Base-by-base conservation (phyloP, 2,329 filamentous ascomycete genomes). In the Beauveria bassiana region DNA sequence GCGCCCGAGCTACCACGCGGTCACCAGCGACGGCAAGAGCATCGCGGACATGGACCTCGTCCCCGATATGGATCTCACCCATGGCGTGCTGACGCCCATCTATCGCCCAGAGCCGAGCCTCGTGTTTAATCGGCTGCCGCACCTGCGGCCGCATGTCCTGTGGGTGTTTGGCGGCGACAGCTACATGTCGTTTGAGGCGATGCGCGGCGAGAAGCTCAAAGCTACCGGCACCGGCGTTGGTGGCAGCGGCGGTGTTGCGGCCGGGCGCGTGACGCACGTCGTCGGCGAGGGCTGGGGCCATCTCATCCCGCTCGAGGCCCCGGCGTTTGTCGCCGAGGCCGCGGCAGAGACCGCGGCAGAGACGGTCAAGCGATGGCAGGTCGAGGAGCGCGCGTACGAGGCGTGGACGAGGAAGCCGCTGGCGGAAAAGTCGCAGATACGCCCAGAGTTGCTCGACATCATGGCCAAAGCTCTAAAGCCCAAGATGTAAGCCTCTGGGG, bases 291-390 rank as follows among this genome's bases (percentile, higher is more conserved):
- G 81, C 0, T 79, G 81, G 6, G 91, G 93, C 0, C 93, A 98
- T 73, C 73, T 97, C 47, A 84, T 97, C 31, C 88, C 93, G 0
- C 90, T 96, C 84, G 92, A 96, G 73, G 82, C 83, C 45, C 89
- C 90, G 0, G 76, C 69, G 2, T 78, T 84, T 68, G 89, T 87
- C 64, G 93, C 91, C 1, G 77, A 82, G 62, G 73, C 81, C 20
- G 80, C 83, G 0, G 81, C 81, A 0, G 69, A 71, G 28, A 90
- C 86, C 79, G 72, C 90, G 61, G 78, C 72, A 0, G 68, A 69
- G n/a, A 85, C 88, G 70, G 65, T 89, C 65, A 70, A 74, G 47
- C 72, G 77, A 31, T 89, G 86, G 84, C 75, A 78, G 64, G 72
- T 68, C 3, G 81, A 87, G 67, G 81, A 88, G 72, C 73, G 73